A percentile compares a stretch with the other conserved stretches of the same genome.
phyloP scores from a whole-genome alignment of 2,329 filamentous ascomycete genomes.

The Exophiala oligosperma region DNA sequence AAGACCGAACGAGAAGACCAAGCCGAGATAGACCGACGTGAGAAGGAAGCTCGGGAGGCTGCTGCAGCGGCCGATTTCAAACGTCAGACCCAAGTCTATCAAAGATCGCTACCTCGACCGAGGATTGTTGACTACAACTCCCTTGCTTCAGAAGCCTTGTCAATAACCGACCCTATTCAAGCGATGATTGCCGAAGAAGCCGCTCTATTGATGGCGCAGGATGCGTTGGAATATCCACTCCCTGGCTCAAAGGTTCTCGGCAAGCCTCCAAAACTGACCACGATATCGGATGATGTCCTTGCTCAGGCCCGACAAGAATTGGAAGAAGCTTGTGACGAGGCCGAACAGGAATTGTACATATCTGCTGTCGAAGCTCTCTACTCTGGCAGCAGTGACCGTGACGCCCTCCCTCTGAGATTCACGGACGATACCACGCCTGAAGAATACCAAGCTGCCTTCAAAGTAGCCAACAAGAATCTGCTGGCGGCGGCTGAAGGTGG shows the following conservation, averaged over 20 bases:
- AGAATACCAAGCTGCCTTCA: constrained; percentile 68
- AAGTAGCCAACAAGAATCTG: constrained; percentile 72
- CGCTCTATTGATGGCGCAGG: constrained; percentile 76
- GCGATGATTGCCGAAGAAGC: constrained; percentile 74
- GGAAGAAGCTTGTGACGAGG: constrained; percentile 62
- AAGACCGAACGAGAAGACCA: constrained; percentile 54
- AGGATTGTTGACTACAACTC: constrained; percentile 68
- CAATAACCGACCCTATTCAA: constrained; percentile 64
- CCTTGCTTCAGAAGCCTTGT: constrained; percentile 64
- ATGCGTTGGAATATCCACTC: constrained; percentile 74
- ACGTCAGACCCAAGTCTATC: constrained; percentile 87
- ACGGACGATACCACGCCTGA: constrained; percentile 77
- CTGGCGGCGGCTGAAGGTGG: constrained; percentile 73
- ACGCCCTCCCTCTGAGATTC: constrained; percentile 68
- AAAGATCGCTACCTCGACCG: constrained; percentile 78
- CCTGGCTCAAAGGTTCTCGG: constrained; percentile 66
- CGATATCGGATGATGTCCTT: constrained; percentile 70
- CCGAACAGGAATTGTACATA: constrained; percentile 51
- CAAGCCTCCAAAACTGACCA: constrained; percentile 58
- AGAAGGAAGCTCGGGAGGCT: constrained; percentile 63
- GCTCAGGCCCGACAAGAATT: constrained; percentile 76
- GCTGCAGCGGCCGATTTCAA: constrained; percentile 69
- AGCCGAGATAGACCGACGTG: constrained; percentile 73
- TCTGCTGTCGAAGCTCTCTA: constrained; percentile 45
- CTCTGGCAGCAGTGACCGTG: constrained; percentile 51